Conservation (phyloP, 495 filamentous ascomycete species). For the Melanomma pulvis-pyrius region DNA sequence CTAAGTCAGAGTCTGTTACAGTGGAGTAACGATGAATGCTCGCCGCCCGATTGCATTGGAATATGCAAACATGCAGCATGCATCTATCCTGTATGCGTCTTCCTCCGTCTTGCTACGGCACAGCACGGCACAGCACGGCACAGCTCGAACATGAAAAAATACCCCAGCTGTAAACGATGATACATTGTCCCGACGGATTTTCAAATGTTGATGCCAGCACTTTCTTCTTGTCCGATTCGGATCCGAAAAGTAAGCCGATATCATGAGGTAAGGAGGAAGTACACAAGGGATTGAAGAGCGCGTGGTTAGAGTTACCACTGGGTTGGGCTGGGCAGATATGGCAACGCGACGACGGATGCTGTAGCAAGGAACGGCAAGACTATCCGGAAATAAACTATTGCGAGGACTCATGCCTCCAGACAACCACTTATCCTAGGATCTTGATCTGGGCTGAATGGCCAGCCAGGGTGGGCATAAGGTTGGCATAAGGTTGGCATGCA, state of each 20-base stretch:
- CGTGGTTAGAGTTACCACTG: background rate
- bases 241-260: background rate
- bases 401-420: no score
- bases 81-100: background rate
- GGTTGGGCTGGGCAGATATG: background rate
- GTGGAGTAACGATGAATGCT: background rate
- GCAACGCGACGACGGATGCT: background rate
- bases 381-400: no score
- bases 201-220: no score
- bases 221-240: background rate
- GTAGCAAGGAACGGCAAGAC: background rate
- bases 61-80: background rate
- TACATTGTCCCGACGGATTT: no score
- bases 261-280: background rate
- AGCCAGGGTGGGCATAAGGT: no score
- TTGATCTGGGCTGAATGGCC: background rate
- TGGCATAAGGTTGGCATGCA: background rate
- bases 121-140: background rate
- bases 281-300: background rate
- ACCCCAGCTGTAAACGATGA: no score
- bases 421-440: background rate
- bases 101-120: background rate
- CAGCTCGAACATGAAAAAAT: no score
- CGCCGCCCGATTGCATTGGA: background rate
- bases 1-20: background rate